Base-by-base conservation (phyloP, 768 basidiomycete species). In the Podaxis sp. region DNA sequence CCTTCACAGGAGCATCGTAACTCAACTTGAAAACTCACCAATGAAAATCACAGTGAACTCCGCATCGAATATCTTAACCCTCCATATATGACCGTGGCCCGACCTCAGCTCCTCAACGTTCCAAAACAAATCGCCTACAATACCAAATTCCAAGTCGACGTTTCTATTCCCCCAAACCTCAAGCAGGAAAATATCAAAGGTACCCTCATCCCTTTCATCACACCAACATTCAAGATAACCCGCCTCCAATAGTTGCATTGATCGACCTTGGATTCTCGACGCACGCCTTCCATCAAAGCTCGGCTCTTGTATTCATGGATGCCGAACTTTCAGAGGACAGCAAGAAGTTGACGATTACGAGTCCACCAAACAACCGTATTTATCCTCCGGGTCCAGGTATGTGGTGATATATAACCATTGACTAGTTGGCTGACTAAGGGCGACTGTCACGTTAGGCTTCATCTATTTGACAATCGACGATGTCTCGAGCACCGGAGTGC, bases 241-340 rank as follows among this genome's bases (percentile, higher is more conserved):
- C 18, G 16, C 14, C 6, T 36, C n/a, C 54, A 36, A 13, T 50
- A 78, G 77, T 77, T 27, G 69, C 72, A 7, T 63, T 79, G 13
- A 74, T 75, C 60, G 77, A 79, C 60, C 69, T 77, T 16, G 76
- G 77, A 0, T 79, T 78, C 64, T 74, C 75, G 0, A 74, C 78
- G 0, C 78, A 79, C 59, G 76, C 72, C 0, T 71, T 76, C 63
- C 76, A 76, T 55, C 74, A 76, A 35, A 77, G 77, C 56, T 71
- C 71, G 21, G 71, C 74, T 7, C 65, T 76, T 5, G 74, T 77
- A 2, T 72, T 74, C 54, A 72, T 79, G 64, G 65, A 71, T 7
- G 71, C 76, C 6, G 61, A 62, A 3, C 66, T 78, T 1, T 73
- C 75, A 1, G 55, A 57, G 4, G 65, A 74, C 55, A 68, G 68